Percentiles rank a stretch among this genome's conserved stretches.
Conservation (phyloP, 176 grass and related monocot genomes). For the Eragrostis curvula region DNA sequence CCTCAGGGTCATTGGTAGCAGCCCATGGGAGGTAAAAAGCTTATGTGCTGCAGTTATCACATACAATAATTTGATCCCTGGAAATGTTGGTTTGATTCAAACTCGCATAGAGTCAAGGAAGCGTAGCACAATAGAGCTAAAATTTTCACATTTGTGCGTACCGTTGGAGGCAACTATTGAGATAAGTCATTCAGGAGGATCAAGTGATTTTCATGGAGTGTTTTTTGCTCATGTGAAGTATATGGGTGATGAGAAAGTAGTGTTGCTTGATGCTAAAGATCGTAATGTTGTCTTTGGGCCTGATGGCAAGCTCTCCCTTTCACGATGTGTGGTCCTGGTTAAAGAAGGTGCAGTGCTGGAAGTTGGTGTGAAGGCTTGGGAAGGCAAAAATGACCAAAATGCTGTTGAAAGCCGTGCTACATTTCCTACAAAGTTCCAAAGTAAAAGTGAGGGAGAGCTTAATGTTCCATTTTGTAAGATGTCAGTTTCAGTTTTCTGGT, state of each 20-base stretch:
- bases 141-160: neutral
- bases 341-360: neutral
- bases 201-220: neutral
- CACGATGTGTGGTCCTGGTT: neutral
- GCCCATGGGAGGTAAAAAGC: neutral
- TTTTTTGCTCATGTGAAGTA: neutral
- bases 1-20: neutral
- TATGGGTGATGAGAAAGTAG: slow-evolving; percentile 1
- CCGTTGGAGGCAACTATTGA: neutral
- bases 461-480: too few species aligned
- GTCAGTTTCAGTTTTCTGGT: too few species aligned
- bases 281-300: neutral
- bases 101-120: neutral
- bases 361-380: neutral
- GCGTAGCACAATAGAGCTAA: slow-evolving; percentile 14
- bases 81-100: neutral
- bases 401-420: too few species aligned
- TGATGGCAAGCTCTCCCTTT: neutral
- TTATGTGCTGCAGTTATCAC: neutral
- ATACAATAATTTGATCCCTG: neutral
- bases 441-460: too few species aligned
- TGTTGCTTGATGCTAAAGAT: neutral
- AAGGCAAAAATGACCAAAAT: neutral
- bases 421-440: too few species aligned
- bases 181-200: neutral